Evolutionary conservation across 768 basidiomycete species (phyloP).

Genomic region (Heimioporus sp.): DNA sequence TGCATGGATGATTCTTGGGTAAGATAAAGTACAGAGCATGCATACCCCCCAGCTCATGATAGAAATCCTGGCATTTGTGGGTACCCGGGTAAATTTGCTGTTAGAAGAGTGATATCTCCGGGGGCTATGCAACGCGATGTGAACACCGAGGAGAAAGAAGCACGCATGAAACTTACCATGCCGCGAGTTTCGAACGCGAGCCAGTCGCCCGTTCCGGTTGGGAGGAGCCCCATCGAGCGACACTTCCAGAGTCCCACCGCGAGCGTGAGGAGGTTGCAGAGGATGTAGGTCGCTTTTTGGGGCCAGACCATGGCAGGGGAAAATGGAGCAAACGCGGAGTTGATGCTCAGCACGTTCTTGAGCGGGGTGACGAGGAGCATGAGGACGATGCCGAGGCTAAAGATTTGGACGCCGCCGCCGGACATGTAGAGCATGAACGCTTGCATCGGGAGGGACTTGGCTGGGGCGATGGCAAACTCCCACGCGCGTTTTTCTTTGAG

Average conservation of each 20-base stretch:
- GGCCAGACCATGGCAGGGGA: conserved; percentile 49
- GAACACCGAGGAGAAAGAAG: background rate
- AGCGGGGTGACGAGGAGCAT: conserved; percentile 88
- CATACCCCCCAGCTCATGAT: conserved; percentile 8
- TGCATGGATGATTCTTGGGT: conserved; percentile 17
- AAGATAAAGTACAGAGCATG: background rate
- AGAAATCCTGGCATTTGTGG: conserved; percentile 13
- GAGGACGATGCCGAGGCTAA: conserved; percentile 94
- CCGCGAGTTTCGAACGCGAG: conserved; percentile 87
- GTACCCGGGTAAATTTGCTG: background rate
- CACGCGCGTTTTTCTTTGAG: conserved; percentile 81
- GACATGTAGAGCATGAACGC: conserved; percentile 99
- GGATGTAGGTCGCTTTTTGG: conserved; percentile 69
- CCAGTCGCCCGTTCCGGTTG: conserved; percentile 92
- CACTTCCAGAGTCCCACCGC: conserved; percentile 92
- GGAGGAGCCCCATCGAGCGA: conserved; percentile 86
- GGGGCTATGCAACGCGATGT: conserved; percentile 32
- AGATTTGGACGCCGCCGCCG: conserved; percentile 92
- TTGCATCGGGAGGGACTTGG: conserved; percentile 94
- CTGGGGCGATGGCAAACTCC: conserved; percentile 81
- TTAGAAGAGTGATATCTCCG: conserved; percentile 43
- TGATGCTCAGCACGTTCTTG: conserved; percentile 77
- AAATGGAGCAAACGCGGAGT: conserved; percentile 76
- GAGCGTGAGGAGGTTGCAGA: conserved; percentile 76
- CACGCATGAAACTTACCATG: conserved; percentile 36